phyloP scores from a whole-genome alignment of 768 basidiomycete genomes.

The Lactarius akahatsu region DNA sequence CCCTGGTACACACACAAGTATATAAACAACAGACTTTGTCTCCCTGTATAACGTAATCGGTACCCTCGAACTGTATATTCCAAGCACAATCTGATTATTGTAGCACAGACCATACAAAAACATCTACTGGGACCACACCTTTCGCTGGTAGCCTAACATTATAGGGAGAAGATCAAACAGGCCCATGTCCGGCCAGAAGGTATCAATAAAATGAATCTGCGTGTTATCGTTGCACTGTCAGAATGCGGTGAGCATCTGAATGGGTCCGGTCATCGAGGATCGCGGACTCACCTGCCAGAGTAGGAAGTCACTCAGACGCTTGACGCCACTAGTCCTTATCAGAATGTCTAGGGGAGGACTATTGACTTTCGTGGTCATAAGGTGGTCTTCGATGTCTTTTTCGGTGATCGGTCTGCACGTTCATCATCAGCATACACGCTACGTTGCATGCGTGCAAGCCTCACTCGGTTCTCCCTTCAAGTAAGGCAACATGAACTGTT shows the following conservation, averaged over 20 bases:
- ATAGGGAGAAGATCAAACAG: conserved; percentile 84
- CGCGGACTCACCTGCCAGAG: conserved; percentile 83
- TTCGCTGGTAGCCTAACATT: conserved; percentile 83
- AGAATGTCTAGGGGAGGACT: conserved; percentile 88
- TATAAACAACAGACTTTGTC: conserved; percentile 13
- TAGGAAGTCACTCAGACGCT: conserved; percentile 83
- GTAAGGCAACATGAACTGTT: conserved; percentile 45
- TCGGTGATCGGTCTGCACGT: conserved; percentile 55
- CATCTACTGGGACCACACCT: conserved; percentile 48
- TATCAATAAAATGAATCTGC: conserved; percentile 80
- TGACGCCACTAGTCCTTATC: conserved; percentile 89
- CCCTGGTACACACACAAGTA: conserved; percentile 5
- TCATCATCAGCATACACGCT: conserved; percentile 10
- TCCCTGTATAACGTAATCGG: conserved; percentile 17
- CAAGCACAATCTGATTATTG: neutral
- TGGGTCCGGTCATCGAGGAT: neutral
- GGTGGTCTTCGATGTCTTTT: conserved; percentile 59
- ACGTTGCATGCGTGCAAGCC: conserved; percentile 12
- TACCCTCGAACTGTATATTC: conserved; percentile 15
- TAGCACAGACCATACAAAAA: neutral
- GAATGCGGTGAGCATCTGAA: conserved; percentile 6
- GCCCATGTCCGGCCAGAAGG: conserved; percentile 94
- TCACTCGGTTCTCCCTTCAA: conserved; percentile 36
- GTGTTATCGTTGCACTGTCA: conserved; percentile 75
- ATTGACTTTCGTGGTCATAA: conserved; percentile 62